phyloP scores from a whole-genome alignment of 208 protist species.

The Crithidia expoeki region DNA sequence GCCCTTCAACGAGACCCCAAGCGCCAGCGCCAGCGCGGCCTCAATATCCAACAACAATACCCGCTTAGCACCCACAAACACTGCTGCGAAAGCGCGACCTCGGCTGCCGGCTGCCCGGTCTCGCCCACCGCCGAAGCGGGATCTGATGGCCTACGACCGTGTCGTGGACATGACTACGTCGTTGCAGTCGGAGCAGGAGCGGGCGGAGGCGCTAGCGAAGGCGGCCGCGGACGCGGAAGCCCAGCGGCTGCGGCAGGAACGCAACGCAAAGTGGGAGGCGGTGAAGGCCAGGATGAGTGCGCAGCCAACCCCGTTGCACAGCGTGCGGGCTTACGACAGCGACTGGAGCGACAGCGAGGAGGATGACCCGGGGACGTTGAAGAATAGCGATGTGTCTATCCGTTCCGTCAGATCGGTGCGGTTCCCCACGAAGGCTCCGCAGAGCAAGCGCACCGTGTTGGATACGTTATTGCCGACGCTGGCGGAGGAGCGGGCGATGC shows the following conservation, averaged over 20 bases:
- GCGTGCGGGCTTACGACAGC: slow-evolving; percentile 29
- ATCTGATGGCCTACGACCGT: slow-evolving; percentile 21
- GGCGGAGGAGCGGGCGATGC: slow-evolving; percentile 34
- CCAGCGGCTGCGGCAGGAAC: slow-evolving; percentile 24
- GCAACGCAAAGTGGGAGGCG: slow-evolving; percentile 38
- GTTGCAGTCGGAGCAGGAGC: slow-evolving; percentile 29
- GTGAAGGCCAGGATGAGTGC: slow-evolving; percentile 43
- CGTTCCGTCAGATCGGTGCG: neutral
- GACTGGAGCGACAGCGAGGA: slow-evolving; percentile 27
- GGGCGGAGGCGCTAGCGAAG: slow-evolving; percentile 5
- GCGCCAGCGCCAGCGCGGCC: neutral
- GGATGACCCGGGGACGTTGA: slow-evolving; percentile 3
- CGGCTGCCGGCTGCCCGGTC: neutral
- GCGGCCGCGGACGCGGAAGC: neutral
- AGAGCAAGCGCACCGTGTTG: neutral
- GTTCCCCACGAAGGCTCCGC: neutral
- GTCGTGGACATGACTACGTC: slow-evolving; percentile 23
- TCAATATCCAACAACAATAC: neutral
- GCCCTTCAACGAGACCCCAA: slow-evolving; percentile 5
- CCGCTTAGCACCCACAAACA: neutral
- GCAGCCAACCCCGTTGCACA: slow-evolving; percentile 13
- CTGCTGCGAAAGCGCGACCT: neutral
- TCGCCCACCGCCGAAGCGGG: slow-evolving; percentile 4
- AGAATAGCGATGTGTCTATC: neutral
- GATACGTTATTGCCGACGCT: slow-evolving; percentile 18